Evolutionary conservation across 345 rosid genomes (phyloP), one percentile per base, ranked within the genome.

Genomic region (Pelargonium nanum): DNA sequence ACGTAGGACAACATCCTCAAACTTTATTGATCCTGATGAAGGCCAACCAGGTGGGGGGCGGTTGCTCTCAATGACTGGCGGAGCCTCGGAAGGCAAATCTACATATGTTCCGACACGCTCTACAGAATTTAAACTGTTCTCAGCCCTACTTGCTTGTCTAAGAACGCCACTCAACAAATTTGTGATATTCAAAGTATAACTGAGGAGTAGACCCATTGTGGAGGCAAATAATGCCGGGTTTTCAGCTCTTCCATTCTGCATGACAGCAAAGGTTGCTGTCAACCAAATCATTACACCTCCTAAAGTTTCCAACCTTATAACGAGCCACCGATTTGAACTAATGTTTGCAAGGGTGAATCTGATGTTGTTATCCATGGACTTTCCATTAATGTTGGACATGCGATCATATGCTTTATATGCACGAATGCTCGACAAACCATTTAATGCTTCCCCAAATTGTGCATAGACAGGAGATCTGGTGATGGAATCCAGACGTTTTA

Each of bases 251-350:
- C 83, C 88, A 63, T 80, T 87, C 72, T 80, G 84, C 79, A 84
- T 73, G 67, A 89, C 96, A 20, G 97, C 94, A 56, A 87, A 85
- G 6, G 96, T 87, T 58, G 96, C 96, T 25, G 87, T 87, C 67
- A 89, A 70, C 96, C 90, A 93, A 72, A 93, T 89, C 88, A 93
- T 93, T 57, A 93, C 59, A 64, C 99, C 96, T 56, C 99, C 97
- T 62, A 93, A 64, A 57, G 85, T 78, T 77, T 93, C 96, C 68
- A 85, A 69, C 63, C 99, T 80, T 72, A 93, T 83, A 26, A 75
- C 73, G 51, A 85, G 90, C 99, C 99, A 93, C 67, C 91, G 90
- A 61, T 87, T 85, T 12, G 81, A 79, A 72, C 99, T 84, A 59
- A 78, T 65, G 67, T 79, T 93, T 61, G 84, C 89, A 53, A 93